A percentile compares a stretch with the other conserved stretches of the same genome.
These are phyloP conservation scores for Caryopteris hybrid DNA, from an alignment of 305 asterid species.

Conservation along the genomic window DNA sequence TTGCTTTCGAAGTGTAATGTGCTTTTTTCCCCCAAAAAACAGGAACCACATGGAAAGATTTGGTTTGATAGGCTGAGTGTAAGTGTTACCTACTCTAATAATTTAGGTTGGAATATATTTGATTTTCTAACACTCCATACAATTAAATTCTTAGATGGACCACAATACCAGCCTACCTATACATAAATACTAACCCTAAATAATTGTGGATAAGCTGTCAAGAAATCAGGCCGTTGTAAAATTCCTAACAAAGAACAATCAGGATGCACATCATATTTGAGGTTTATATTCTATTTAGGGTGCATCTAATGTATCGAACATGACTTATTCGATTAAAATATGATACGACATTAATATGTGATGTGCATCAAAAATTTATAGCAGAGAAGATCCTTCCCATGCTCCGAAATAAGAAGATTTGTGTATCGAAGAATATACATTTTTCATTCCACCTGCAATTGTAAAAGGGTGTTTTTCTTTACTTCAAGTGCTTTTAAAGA, in stretches of 20 bases:
- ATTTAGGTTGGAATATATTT: not conserved
- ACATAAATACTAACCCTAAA: not conserved
- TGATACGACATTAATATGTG: no score
- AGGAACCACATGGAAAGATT: conserved; percentile 11
- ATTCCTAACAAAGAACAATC: not conserved
- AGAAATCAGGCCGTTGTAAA: not conserved
- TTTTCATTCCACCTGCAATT: no score
- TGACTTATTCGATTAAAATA: no score
- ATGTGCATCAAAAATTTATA: no score
- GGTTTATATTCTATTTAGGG: no score
- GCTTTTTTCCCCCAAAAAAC: not conserved
- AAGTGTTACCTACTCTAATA: conserved; percentile 21
- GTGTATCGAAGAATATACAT: no score
- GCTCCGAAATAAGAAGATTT: no score
- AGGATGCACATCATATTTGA: no score
- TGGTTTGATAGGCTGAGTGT: conserved; percentile 12
- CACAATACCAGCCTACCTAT: conserved; percentile 3
- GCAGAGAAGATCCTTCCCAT: no score
- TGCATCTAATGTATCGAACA: no score
- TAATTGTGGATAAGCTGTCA: not conserved
- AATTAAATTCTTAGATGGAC: conserved; percentile 6
- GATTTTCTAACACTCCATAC: not conserved
- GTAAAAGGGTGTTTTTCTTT: no score
- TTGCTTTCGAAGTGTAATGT: not conserved
- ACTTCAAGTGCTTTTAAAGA: no score